Base-by-base conservation (phyloP, 495 filamentous ascomycete genomes). In the Lichina pygmaea region DNA sequence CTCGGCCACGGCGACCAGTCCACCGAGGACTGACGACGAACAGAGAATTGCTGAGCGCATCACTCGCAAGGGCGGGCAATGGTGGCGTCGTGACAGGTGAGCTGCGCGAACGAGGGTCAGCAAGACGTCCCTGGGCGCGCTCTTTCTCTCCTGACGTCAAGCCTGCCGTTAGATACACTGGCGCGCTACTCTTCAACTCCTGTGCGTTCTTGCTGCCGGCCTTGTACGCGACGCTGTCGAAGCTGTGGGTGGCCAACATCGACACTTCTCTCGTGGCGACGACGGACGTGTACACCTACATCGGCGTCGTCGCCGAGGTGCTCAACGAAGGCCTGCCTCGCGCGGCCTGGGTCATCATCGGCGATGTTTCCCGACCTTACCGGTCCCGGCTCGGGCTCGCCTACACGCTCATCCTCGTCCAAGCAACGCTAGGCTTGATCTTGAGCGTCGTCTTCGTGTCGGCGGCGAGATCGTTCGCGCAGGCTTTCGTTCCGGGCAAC, bases 301-400 rank as follows among this genome's bases (percentile, higher is more conserved):
- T 83, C 49, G 65, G 68, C 30, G 62, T 70, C 13, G 63, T 81
- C 12, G 69, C 65, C 0, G 70, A 83, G 50, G 75, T 80, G 0
- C 57, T 83, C 39, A 83, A 83, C 56, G 77, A 85, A 52, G 76
- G 77, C 11, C 70, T 83, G 7, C 78, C 78, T 0, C 63, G 77
- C 17, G 67, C 75, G 0, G 66, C 77, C 7, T 83, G 73, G 72
- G 58, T 75, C 12, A 62, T 77, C 47, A 82, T 83, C 50, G 78
- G 72, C 8, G 75, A 83, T 58, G 67, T 67, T 43, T 69, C 69
- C 2, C 67, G 76, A 9, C 61, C 60, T 1, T 49, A 66, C 3
- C 33, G 56, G 6, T 62, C 68, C 7, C 67, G 78, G 0, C 54
- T 82, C 17, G 54, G 60, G 6, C 66, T 85, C 8, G 60, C 77